Conservation (phyloP, 1,139 yeast species). For the Zhuliangozyma parablackwelliae region DNA sequence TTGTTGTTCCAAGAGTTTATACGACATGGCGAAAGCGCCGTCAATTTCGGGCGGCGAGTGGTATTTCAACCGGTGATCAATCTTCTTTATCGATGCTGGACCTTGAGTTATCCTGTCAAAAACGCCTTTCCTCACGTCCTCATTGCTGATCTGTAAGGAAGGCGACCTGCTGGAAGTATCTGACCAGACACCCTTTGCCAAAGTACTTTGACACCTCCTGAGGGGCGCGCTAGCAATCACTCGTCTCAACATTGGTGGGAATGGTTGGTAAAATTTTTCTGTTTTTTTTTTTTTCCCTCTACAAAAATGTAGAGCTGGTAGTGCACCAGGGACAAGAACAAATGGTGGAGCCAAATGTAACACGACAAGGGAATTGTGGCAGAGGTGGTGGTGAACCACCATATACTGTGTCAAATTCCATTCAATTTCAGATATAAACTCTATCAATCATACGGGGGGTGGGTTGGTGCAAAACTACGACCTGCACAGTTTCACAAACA, state of each 20-base stretch:
- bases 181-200: slow-evolving; percentile 41
- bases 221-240: slow-evolving; percentile 3
- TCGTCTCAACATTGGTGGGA: slow-evolving; percentile 3
- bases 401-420: no score
- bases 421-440: no score
- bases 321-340: no score
- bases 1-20: slow-evolving; percentile 53
- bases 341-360: no score
- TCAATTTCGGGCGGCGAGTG: slow-evolving; percentile 65
- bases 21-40: slow-evolving; percentile 68
- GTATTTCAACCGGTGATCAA: slow-evolving; percentile 33
- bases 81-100: slow-evolving; percentile 24
- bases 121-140: slow-evolving; percentile 26
- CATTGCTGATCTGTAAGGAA: slow-evolving; percentile 30
- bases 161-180: slow-evolving; percentile 41
- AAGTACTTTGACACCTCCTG: slow-evolving; percentile 7
- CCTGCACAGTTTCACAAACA: no score
- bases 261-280: neutral
- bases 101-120: slow-evolving; percentile 29
- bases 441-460: no score
- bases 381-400: no score
- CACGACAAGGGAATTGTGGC: no score
- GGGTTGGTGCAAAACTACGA: no score
- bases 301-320: no score
- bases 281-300: no score